These are phyloP conservation scores for Aspergillus melleus DNA, from an alignment of 2,329 filamentous ascomycete species.

Conservation along the genomic window DNA sequence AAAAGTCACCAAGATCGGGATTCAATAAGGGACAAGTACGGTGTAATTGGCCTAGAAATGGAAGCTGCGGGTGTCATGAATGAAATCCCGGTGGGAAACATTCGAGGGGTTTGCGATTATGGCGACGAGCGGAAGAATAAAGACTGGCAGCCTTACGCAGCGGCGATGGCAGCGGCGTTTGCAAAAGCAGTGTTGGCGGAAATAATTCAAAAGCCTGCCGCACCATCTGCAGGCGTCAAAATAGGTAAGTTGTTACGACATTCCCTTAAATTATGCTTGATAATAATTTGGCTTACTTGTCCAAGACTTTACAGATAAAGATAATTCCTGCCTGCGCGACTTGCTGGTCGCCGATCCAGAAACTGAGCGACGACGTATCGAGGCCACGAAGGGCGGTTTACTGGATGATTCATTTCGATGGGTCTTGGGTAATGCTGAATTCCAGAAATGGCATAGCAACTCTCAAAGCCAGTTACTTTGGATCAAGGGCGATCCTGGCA, in stretches of 20 bases:
- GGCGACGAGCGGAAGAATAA: neutral
- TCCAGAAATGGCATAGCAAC: constrained; percentile 2
- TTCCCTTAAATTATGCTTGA: too few relatives aligned
- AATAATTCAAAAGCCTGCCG: neutral
- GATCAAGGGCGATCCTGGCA: constrained; percentile 19
- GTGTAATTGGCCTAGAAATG: constrained; percentile 6
- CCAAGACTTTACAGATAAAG: neutral
- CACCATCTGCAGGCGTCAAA: neutral
- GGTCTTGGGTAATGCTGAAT: constrained; percentile 3
- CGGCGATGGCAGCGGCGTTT: neutral
- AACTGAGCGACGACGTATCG: neutral
- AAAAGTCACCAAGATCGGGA: constrained; percentile 1
- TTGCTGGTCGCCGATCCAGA: neutral
- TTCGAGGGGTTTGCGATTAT: constrained; percentile 6
- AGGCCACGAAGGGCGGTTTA: neutral
- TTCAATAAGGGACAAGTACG: constrained; percentile 1
- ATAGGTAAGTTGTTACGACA: too few relatives aligned
- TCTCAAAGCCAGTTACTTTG: constrained; percentile 10
- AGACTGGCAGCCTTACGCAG: neutral
- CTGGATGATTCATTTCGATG: constrained; percentile 1
- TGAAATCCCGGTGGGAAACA: constrained; percentile 5
- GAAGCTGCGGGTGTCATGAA: constrained; percentile 5
- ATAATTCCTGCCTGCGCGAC: neutral
- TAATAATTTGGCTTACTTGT: too few relatives aligned
- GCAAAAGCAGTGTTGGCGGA: neutral